Base-by-base conservation (phyloP, 1,284 basidiomycete species). In the Marasmius sp. region DNA sequence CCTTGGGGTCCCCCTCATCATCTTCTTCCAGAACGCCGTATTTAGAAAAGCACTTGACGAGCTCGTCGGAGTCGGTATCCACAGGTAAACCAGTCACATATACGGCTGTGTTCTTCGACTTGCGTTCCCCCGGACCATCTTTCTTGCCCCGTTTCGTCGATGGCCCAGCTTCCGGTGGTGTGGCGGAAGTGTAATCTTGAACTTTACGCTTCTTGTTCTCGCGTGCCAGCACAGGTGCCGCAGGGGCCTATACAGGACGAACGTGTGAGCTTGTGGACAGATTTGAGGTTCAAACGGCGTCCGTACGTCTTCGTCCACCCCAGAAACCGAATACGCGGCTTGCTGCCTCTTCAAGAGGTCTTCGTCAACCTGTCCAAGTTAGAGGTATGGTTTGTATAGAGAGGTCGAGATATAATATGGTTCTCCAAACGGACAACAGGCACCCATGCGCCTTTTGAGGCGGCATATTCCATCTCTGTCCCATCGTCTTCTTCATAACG, bases 1-100 rank as follows among this genome's bases (percentile, higher is more conserved):
- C 85, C 67, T 96, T 92, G 12, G 92, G 90, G 59, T 92, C 83
- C 11, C 94, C 95, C 12, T 88, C 80, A 68, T 96, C 91, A 68
- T 95, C 95, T 71, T 97, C 93, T 71, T 98, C 90, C 61, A 99
- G 87, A 27, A 99, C 86, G 9, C 97, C 97, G 67, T 91, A 98
- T 71, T 89, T 94, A 34, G 88, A 87, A 74, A 99, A 99, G 10
- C 92, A 88, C 43, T 86, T 83, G 7, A 88, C 81, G 39, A 99
- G 75, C 70, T 95, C 93, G 22, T 92, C 88, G 9, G 74, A 67
- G 0, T 91, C 91, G 0, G 94, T 81, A 70, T 96, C 92, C 0
- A 77, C 73, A 1, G 97, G 97, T 0, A 99, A 85, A 54, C 88
- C 85, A 4, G 92, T 92, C 50, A 99, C 89, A 77, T 92, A 99